These are phyloP conservation scores for Earliella scabrosa DNA, from an alignment of 1,284 basidiomycete genomes.

Conservation along the genomic window DNA sequence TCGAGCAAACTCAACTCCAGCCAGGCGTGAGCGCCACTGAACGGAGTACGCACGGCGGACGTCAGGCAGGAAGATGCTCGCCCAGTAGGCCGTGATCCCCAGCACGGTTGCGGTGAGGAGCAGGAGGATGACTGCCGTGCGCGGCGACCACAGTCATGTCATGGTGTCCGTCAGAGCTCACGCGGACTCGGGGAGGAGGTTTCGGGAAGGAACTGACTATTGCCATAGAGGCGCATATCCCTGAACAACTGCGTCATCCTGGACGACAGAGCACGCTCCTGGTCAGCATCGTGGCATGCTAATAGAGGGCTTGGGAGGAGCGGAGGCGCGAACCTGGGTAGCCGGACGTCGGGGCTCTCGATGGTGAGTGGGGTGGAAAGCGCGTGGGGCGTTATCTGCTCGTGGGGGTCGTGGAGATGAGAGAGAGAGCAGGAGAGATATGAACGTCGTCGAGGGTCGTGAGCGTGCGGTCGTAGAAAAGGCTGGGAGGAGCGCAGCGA, in stretches of 20 bases:
- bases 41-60: slow-evolving; percentile 54
- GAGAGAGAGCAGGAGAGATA: background rate
- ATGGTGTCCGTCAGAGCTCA: background rate
- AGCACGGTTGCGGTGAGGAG: slow-evolving; percentile 67
- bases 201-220: slow-evolving; percentile 26
- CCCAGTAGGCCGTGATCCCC: slow-evolving; percentile 69
- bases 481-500: background rate
- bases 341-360: background rate
- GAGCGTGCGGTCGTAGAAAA: slow-evolving; percentile 8
- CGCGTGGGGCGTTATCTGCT: no score
- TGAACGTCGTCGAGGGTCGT: slow-evolving; percentile 10
- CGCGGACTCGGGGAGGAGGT: background rate
- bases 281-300: background rate
- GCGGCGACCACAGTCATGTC: slow-evolving; percentile 2
- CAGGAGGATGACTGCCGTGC: slow-evolving; percentile 54
- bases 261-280: background rate
- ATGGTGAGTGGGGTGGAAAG: no score
- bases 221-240: slow-evolving; percentile 37
- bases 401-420: no score
- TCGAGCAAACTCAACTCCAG: background rate
- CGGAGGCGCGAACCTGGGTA: slow-evolving; percentile 10
- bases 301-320: background rate
- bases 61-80: slow-evolving; percentile 63
- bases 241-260: slow-evolving; percentile 39
- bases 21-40: background rate